Conservation (phyloP, 129 eudicot genomes). For the Cynara cardunculus region DNA sequence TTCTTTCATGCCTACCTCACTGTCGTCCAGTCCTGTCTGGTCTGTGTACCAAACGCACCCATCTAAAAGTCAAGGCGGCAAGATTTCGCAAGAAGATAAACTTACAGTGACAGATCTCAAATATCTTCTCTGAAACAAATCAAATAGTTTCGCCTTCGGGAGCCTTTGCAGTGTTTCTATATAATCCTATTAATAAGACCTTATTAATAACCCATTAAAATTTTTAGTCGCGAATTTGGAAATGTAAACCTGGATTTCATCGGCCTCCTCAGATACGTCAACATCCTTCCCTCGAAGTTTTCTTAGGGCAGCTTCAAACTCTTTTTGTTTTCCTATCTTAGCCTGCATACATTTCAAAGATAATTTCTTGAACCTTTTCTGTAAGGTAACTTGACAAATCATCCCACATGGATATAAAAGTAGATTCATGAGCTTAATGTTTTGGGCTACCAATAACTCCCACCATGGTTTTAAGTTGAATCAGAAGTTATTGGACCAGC, state of each 20-base stretch:
- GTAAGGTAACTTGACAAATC: neutral
- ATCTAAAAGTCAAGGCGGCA: neutral
- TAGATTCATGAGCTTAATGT: neutral
- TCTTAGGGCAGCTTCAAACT: constrained; percentile 65
- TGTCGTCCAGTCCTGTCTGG: neutral
- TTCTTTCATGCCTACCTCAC: neutral
- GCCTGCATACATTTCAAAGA: constrained; percentile 47
- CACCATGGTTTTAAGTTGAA: neutral
- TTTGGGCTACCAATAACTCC: neutral
- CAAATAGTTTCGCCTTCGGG: constrained; percentile 69
- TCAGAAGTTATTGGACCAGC: neutral
- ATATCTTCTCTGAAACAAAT: constrained; percentile 82
- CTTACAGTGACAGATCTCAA: constrained; percentile 71
- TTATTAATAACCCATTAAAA: constrained; percentile 6
- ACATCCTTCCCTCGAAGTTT: constrained; percentile 74
- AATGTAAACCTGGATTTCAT: constrained; percentile 71
- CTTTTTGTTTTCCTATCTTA: constrained; percentile 57
- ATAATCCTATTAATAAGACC: constrained; percentile 51
- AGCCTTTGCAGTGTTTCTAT: constrained; percentile 69
- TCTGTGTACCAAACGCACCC: neutral
- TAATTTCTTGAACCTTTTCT: neutral
- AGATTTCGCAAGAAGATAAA: neutral
- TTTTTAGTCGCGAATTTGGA: neutral
- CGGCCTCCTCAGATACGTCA: constrained; percentile 71
- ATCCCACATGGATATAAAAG: neutral